Evolutionary conservation across 305 asterid genomes (phyloP), one percentile per base, ranked within the genome.

Genomic region (Stenogyne calaminthoides): DNA sequence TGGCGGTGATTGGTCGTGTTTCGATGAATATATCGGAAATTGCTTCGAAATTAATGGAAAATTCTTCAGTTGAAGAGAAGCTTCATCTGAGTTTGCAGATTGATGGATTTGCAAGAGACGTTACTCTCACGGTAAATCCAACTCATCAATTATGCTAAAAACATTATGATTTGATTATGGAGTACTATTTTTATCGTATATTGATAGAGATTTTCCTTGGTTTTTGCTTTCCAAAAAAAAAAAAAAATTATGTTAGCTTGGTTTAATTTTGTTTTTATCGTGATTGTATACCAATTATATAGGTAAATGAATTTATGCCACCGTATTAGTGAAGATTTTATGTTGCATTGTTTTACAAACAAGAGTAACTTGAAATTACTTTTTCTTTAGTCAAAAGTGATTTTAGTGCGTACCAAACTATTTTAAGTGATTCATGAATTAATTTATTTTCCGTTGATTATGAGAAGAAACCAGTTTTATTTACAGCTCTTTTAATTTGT

Each of bases 1-100:
- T 47, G 85, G 85, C 9, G 73, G 79, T 67, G 82, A 77, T 83
- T 14, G 97, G 97, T 22, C 80, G 86, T 70, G 88, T 77, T 42
- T 81, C 81, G 9, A 37, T 87, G 18, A 79, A 89, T 65, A 36
- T 91, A 44, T 84, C 89, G 46, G 94, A 89, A 75, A 79, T 87
- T 16, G 89, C 77, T 78, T 44, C 75, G 55, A 74, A 62, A 76
- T 32, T 32, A 5, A 76, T 63, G 84, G 84, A 76, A 46, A 66
- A 64, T 9, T 55, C 78, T 69, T 74, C 76, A 10, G 51, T 80
- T 65, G 84, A 89, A 69, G 69, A 77, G 66, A 84, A 80, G 81
- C 71, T 91, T 68, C 88, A 85, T 39, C 42, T 91, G 34, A 85
- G 51, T 75, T 42, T 87, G 73, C 85, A 77, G 52, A 67, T 86